These are phyloP conservation scores for Alternaria alternata DNA, from an alignment of 2,329 filamentous ascomycete species.

Conservation along the genomic window DNA sequence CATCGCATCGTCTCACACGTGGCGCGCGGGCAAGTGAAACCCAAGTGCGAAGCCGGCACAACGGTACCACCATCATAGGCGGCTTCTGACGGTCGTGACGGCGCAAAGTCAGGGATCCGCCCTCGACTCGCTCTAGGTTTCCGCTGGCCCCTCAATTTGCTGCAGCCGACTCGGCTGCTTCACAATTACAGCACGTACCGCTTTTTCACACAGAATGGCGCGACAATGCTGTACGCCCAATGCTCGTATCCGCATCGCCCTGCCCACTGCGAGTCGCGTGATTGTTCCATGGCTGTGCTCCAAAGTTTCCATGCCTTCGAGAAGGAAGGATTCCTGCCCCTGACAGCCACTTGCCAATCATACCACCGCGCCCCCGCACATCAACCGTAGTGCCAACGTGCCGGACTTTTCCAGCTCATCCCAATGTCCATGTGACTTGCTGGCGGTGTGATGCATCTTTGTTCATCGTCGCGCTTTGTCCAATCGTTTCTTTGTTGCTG, in stretches of 20 bases:
- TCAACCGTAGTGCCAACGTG: conserved; percentile 18
- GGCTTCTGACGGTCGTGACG: conserved; percentile 32
- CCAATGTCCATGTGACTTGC: conserved; percentile 40
- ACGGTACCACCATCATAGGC: conserved; percentile 37
- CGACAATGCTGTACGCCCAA: conserved; percentile 7
- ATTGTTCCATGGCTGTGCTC: conserved; percentile 14
- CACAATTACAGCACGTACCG: conserved; percentile 4
- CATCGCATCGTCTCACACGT: conserved; percentile 30
- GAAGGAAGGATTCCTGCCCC: conserved; percentile 39
- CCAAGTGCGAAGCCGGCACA: conserved; percentile 35
- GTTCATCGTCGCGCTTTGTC: conserved; percentile 14
- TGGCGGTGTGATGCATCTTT: conserved; percentile 42
- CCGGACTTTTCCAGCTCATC: conserved; percentile 13
- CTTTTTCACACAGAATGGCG: conserved; percentile 7
- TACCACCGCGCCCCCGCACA: conserved; percentile 29
- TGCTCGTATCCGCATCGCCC: conserved; percentile 13
- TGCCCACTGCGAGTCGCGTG: conserved; percentile 36
- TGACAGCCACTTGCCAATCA: conserved; percentile 38
- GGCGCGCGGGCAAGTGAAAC: conserved; percentile 39
- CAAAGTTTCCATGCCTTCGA: conserved; percentile 34
- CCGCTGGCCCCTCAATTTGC: conserved; percentile 13
- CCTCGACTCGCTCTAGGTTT: conserved; percentile 8
- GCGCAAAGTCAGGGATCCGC: conserved; percentile 28
- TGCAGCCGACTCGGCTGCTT: conserved; percentile 18
- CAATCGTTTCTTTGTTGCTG: conserved; percentile 28